These are phyloP conservation scores for Linnemannia exigua DNA, from an alignment of 192 early-diverging fungal genomes.

Conservation along the genomic window DNA sequence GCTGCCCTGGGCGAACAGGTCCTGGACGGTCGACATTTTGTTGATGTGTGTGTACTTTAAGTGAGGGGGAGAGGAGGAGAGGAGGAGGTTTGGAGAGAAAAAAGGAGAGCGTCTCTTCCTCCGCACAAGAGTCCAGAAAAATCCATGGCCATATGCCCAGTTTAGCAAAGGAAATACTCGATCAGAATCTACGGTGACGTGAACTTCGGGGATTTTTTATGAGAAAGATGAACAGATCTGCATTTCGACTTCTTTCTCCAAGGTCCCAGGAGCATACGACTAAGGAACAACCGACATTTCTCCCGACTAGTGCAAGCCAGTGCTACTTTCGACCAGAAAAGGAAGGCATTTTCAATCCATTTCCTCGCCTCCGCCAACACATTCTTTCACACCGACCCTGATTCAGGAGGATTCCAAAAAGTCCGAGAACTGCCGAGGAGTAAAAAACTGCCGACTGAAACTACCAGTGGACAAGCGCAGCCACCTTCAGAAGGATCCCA, in stretches of 20 bases:
- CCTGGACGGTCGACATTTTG: slow-evolving; percentile 48
- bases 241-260: background rate
- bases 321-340: no score
- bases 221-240: background rate
- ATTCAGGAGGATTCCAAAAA: background rate
- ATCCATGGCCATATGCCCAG: background rate
- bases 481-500: no score
- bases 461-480: background rate
- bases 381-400: background rate
- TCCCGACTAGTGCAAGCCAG: no score
- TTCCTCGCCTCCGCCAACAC: background rate
- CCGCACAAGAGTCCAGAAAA: background rate
- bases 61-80: background rate
- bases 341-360: background rate
- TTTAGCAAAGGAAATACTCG: background rate
- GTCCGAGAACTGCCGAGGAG: background rate
- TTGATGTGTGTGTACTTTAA: background rate
- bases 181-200: background rate
- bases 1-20: slow-evolving; percentile 69
- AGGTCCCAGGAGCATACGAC: background rate
- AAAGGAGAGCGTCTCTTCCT: background rate
- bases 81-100: background rate
- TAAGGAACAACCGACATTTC: background rate
- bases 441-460: background rate
- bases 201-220: background rate